These are phyloP conservation scores for Penicillium vulpinum DNA, from an alignment of 2,329 filamentous ascomycete species.

Conservation along the genomic window DNA sequence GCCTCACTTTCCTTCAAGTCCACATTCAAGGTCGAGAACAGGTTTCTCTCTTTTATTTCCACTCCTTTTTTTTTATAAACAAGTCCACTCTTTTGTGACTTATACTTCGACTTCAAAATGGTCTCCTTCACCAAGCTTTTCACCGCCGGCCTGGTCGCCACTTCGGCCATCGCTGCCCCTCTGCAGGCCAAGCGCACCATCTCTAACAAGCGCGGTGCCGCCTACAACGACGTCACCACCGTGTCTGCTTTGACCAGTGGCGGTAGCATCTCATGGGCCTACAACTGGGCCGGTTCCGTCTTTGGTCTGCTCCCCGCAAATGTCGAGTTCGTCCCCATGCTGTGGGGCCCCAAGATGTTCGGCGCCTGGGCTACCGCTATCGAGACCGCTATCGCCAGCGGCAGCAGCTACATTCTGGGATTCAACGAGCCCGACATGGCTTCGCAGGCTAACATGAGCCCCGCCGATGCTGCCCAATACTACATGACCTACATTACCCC, in stretches of 20 bases:
- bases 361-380: slow-evolving; percentile 37
- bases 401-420: slow-evolving; percentile 41
- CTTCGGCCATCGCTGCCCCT: slow-evolving; percentile 36
- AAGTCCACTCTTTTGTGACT: slow-evolving; percentile 9
- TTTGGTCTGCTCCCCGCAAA: slow-evolving; percentile 33
- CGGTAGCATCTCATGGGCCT: slow-evolving; percentile 43
- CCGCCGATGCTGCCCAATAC: slow-evolving; percentile 36
- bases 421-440: slow-evolving; percentile 51
- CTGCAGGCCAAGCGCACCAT: slow-evolving; percentile 24
- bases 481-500: slow-evolving; percentile 44
- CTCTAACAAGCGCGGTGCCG: slow-evolving; percentile 33
- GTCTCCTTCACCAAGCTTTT: slow-evolving; percentile 40
- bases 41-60: slow-evolving; percentile 26
- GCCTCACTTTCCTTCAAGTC: slow-evolving; percentile 26
- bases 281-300: slow-evolving; percentile 45
- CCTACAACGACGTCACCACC: slow-evolving; percentile 43
- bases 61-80: slow-evolving; percentile 11
- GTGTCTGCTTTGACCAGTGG: slow-evolving; percentile 34
- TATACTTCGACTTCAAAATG: slow-evolving; percentile 30
- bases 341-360: slow-evolving; percentile 45
- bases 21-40: slow-evolving; percentile 23
- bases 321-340: slow-evolving; percentile 48
- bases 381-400: slow-evolving; percentile 35
- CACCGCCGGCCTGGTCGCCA: slow-evolving; percentile 36
- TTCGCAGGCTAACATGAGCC: slow-evolving; percentile 41